phyloP scores from a whole-genome alignment of 2,329 filamentous ascomycete species.

The Didymella sp. region DNA sequence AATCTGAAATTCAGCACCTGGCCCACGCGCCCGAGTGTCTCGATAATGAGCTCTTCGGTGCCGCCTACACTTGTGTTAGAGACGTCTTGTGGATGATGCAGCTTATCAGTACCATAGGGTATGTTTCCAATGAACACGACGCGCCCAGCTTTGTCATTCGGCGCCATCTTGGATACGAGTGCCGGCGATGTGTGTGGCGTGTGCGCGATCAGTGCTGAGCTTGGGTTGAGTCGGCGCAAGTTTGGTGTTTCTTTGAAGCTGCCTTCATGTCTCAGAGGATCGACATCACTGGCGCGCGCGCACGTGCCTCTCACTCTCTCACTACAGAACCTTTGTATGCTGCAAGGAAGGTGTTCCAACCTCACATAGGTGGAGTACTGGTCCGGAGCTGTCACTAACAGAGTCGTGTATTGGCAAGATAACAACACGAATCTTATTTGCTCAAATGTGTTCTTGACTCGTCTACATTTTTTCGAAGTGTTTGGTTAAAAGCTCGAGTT shows the following conservation, averaged over 20 bases:
- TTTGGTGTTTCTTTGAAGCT: constrained; percentile 8
- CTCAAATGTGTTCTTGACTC: not conserved
- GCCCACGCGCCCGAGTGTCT: constrained; percentile 89
- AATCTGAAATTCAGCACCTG: constrained; percentile 91
- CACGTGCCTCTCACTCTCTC: not conserved
- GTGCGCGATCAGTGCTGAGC: not conserved
- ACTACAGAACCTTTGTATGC: not conserved
- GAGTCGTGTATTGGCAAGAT: no score
- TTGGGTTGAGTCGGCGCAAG: not conserved
- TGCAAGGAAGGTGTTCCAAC: not conserved
- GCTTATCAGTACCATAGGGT: constrained; percentile 70
- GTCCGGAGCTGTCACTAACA: no score
- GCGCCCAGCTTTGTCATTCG: constrained; percentile 72
- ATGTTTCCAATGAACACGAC: constrained; percentile 88
- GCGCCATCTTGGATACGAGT: constrained; percentile 34
- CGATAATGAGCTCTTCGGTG: constrained; percentile 93
- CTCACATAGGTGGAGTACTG: no score
- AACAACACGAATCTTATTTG: no score
- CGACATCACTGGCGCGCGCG: constrained; percentile 13
- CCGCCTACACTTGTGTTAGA: constrained; percentile 66
- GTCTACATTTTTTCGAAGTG: no score
- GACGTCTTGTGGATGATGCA: constrained; percentile 8
- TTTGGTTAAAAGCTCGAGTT: no score
- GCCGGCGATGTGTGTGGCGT: not conserved
- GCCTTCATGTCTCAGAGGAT: constrained; percentile 5